Conservation (phyloP, 371 early-diverging fungal genomes). For the Rhizomucor miehei region DNA sequence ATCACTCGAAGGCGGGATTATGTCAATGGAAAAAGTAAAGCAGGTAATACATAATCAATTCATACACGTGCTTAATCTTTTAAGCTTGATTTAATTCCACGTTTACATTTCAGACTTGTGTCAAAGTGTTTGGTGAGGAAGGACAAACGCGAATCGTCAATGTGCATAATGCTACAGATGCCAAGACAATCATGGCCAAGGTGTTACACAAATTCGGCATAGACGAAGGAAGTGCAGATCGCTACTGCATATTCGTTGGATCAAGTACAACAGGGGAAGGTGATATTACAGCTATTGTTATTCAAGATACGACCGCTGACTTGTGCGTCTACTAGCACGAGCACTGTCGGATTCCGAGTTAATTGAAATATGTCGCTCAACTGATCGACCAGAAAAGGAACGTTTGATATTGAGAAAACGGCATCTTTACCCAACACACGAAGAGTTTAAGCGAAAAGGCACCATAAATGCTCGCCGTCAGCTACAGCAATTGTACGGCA, state of each 20-base stretch:
- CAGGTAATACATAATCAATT: slow-evolving; percentile 29
- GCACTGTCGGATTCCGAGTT: slow-evolving; percentile 72
- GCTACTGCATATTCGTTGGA: slow-evolving; percentile 62
- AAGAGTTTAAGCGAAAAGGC: slow-evolving; percentile 57
- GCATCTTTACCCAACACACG: slow-evolving; percentile 63
- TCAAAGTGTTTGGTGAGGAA: slow-evolving; percentile 69
- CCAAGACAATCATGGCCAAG: slow-evolving; percentile 55
- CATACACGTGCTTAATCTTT: background rate
- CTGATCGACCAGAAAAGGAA: slow-evolving; percentile 69
- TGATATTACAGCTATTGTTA: too few species aligned
- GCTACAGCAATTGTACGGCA: slow-evolving; percentile 8
- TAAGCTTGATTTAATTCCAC: background rate
- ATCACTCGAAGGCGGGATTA: slow-evolving; percentile 53
- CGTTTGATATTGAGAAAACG: slow-evolving; percentile 74
- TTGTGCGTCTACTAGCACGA: too few species aligned
- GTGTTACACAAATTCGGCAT: slow-evolving; percentile 70
- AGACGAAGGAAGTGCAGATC: slow-evolving; percentile 52
- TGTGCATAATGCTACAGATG: slow-evolving; percentile 54
- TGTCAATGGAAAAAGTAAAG: slow-evolving; percentile 66
- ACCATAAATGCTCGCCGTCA: slow-evolving; percentile 21
- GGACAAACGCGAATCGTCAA: slow-evolving; percentile 66
- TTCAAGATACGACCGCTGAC: too few species aligned
- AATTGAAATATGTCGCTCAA: slow-evolving; percentile 64
- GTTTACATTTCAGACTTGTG: slow-evolving; percentile 41
- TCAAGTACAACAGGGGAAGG: slow-evolving; percentile 63